These are phyloP conservation scores for Gnaphalium uliginosum DNA, from an alignment of 129 eudicot species.

Conservation along the genomic window DNA sequence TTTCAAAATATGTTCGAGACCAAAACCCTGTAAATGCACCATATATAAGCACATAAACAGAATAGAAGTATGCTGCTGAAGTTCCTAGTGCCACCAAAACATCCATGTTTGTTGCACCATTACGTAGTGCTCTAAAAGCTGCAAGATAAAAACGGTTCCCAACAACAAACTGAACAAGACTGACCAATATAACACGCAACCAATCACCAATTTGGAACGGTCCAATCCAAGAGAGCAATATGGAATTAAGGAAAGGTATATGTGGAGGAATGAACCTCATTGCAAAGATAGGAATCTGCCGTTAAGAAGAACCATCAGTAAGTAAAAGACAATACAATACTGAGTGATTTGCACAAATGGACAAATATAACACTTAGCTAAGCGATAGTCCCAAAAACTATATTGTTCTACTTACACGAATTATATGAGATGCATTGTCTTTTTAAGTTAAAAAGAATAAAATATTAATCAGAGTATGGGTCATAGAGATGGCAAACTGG, in stretches of 20 bases:
- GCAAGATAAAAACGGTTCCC: slow-evolving; percentile 96
- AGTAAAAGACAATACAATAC: background rate
- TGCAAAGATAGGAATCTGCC: slow-evolving; percentile 76
- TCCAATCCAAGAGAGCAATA: slow-evolving; percentile 60
- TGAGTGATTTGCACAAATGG: slow-evolving; percentile 4
- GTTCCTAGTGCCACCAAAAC: slow-evolving; percentile 95
- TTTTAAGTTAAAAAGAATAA: no score
- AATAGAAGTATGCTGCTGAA: slow-evolving; percentile 88
- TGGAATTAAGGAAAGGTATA: slow-evolving; percentile 65
- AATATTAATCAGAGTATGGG: no score
- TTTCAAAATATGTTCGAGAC: slow-evolving; percentile 85
- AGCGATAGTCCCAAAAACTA: slow-evolving; percentile 8
- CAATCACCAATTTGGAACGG: slow-evolving; percentile 88
- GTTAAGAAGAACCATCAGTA: slow-evolving; percentile 27
- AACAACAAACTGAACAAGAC: slow-evolving; percentile 76
- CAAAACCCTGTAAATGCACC: slow-evolving; percentile 85
- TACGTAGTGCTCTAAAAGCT: slow-evolving; percentile 85
- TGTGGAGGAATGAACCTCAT: slow-evolving; percentile 74
- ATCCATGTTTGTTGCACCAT: slow-evolving; percentile 94
- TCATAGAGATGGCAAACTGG: background rate
- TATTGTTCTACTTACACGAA: background rate
- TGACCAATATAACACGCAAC: slow-evolving; percentile 71
- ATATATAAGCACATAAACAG: slow-evolving; percentile 74
- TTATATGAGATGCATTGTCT: no score
- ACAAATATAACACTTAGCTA: slow-evolving; percentile 18